Evolutionary conservation across 768 basidiomycete species (phyloP), one percentile per base, ranked within the genome.

Genomic region (Daedaleopsis nitida): DNA sequence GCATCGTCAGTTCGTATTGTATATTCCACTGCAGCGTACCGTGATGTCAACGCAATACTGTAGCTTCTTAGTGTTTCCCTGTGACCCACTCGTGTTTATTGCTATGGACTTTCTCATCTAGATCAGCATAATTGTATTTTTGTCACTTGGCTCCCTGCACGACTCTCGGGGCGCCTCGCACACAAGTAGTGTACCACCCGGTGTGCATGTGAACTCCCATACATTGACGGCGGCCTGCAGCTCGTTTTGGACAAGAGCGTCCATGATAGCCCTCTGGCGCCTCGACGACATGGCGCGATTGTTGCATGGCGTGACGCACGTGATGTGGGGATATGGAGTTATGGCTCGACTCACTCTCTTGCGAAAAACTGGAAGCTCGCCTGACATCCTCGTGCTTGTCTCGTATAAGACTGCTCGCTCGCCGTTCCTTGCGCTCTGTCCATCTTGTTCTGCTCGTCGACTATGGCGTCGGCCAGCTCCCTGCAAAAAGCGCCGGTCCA

Each of bases 401-500:
- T 34, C 17, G 54, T 35, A 37, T 47, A 50, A 52, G 24, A 32
- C 27, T 17, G 39, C 39, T 27, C 49, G 23, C 39, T 43, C 43
- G 32, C 38, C 35, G 43, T 53, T 39, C 23, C 23, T 54, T 14
- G 37, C 23, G 34, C 38, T 47, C 24, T 47, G 13, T 16, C 37
- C 21, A 21, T 27, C 37, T 32, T 43, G 34, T 45, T 16, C 23
- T 35, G 34, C 34, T 24, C 53, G 13, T 16, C 43, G 38, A 53
- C 55, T n/a, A 64, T 66, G 59, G 57, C 57, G 23, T 45, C 62
- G 34, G 37, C 39, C 12, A 55, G 57, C 53, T 47, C 54, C 48
- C 44, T 49, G 17, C 55, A 59, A 39, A 62, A 57, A 21, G 23
- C 52, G 51, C 60, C 60, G 34, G 45, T 16, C 38, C 57, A 86